phyloP scores from a whole-genome alignment of 2,329 filamentous ascomycete species.

The Penicillium freii region DNA sequence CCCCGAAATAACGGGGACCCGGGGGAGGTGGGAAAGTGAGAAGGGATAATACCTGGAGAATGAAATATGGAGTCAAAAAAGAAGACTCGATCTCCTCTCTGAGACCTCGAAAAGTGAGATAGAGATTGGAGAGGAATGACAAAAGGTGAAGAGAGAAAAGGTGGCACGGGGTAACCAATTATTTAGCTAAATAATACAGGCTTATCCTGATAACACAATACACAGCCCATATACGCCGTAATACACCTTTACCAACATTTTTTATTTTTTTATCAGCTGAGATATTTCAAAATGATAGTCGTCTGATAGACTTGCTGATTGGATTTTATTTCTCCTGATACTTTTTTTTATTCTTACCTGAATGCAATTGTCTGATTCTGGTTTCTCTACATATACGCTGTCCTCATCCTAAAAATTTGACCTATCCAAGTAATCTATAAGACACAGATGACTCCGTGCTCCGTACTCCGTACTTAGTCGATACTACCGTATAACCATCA shows the following conservation, averaged over 20 bases:
- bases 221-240: not conserved
- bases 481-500: slow-evolving; percentile 7
- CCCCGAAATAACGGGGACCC: too few relatives aligned
- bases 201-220: slow-evolving; percentile 14
- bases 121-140: slow-evolving; percentile 5
- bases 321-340: not conserved
- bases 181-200: slow-evolving; percentile 21
- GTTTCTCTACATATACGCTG: not conserved
- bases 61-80: not conserved
- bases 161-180: slow-evolving; percentile 27
- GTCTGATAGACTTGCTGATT: slow-evolving; percentile 6
- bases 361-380: not conserved
- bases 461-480: not conserved
- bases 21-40: not conserved
- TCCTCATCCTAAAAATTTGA: not conserved
- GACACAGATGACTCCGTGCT: not conserved
- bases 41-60: slow-evolving; percentile 1
- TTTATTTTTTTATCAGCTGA: slow-evolving; percentile 9
- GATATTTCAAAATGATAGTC: slow-evolving; percentile 4
- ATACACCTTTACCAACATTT: slow-evolving; percentile 2
- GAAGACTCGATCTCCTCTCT: not conserved
- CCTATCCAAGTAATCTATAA: slow-evolving; percentile 8
- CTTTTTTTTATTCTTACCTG: not conserved
- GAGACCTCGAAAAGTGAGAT: not conserved
- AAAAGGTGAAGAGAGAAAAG: slow-evolving; percentile 10